Base-by-base conservation (phyloP, 176 grass and related monocot genomes). In the Oropetium thomaeum region DNA sequence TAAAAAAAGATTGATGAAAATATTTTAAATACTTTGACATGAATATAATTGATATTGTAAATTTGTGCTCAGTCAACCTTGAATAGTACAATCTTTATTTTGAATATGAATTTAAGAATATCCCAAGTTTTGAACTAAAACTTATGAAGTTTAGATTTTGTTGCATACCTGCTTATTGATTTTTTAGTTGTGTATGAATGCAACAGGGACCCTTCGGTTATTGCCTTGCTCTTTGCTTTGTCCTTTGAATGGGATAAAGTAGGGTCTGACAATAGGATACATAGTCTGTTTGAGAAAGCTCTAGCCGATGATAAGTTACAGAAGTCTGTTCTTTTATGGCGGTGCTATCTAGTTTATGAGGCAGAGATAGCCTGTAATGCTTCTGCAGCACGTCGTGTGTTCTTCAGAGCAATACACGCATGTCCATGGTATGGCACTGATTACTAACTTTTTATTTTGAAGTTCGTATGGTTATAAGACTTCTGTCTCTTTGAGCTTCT, bases 381-480 rank as follows among this genome's bases (percentile, higher is more conserved):
- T 69, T 86, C 87, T 76, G 83, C 84, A 31, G 91, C 95, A 62
- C 86, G 87, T 27, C 84, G 89, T 67, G 87, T 94, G 40, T 94
- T 98, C 69, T 98, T 94, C 80, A 94, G 95, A 90, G 95, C 95
- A 69, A 98, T 98, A 89, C 95, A 98, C 84, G 79, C 95, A 60
- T 98, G 95, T 75, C 95, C 95, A 31, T 98, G 95, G 95, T 94
- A 94, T 51, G 70, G 10, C 10, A 28, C 34, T 81, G 41, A 5
- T 49, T 17, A 75, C 58, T 67, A 34, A 52, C 29, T 1, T 65
- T 51, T 3, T 25, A 30, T 16, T 58, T 78, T 52, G 34, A 58
- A 59, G 13, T 75, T 57, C 10, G 10, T 57, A 9, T 57, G 22
- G 17, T 55, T 55, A 55, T 26, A 55, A 26, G 52, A 26, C 12